Base-by-base conservation (phyloP, 2,329 filamentous ascomycete genomes). In the Fusarium gaditjirri region DNA sequence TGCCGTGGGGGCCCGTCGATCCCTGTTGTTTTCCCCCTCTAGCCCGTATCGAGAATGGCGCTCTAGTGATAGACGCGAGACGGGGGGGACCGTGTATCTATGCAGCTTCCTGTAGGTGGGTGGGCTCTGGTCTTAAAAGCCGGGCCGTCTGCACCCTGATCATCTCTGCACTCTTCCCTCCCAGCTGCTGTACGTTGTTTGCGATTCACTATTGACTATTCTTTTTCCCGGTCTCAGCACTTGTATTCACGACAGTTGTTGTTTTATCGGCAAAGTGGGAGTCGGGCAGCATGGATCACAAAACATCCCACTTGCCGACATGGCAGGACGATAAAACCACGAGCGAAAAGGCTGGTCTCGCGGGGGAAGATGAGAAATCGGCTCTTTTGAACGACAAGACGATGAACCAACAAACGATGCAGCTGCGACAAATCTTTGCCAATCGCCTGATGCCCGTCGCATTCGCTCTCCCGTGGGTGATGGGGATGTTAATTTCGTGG, bases 401-500 rank as follows among this genome's bases (percentile, higher is more conserved):
- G 39, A 39, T 50, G 10, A 16, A 7, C 11, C 27, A 44, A 8
- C 23, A 33, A 35, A 46, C 19, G n/a, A 73, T 70, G 56, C 31
- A 57, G 5, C 21, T 42, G 14, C 44, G 47, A 13, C 29, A 38
- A 12, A 36, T 62, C 13, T 61, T 73, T 16, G 17, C 39, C n/a
- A 56, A 53, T 12, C 70, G 47, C 44, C 27, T 61, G 6, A 57
- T 71, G 49, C 61, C 70, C 10, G 35, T 73, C 38, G 70, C 57
- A 10, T 70, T 72, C 23, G 70, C 61, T 4, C 38, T 71, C 17
- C 70, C 70, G 3, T 72, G 70, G 70, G 38, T 72, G 12, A 52
- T 43, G 16, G 39, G 70, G 16, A 72, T 73, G 70, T 42, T 72
- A 5, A 62, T 73, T 52, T 73, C 70, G 6, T 72, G 70, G 66